Base-by-base conservation (phyloP, 2,329 filamentous ascomycete species). In the Fusarium keratoplasticum region DNA sequence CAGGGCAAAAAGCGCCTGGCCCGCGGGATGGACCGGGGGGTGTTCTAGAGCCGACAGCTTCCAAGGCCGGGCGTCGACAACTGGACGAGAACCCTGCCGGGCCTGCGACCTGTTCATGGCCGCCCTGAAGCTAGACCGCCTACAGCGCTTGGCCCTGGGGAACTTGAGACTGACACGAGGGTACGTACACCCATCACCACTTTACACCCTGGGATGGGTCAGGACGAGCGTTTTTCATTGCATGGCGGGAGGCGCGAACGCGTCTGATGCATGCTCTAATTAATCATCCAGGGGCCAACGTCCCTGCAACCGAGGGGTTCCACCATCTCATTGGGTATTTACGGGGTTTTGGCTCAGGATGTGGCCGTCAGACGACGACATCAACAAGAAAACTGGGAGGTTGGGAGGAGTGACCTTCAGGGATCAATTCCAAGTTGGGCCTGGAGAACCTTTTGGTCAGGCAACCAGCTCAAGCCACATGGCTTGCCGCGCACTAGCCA, bases 311-410 rank as follows among this genome's bases (percentile, higher is more conserved):
- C 33, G 27, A 65, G 5, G 44, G 42, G 55, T 64, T 60, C 57
- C 47, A 50, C 65, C 50, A 29, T 64, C 66, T 65, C 61, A 74
- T 78, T 78, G 72, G 72, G 52, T 58, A 55, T 67, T 31, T 58
- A 65, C 33, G n/a, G 44, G 22, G 33, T 18, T n/a, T 20, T 36
- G 31, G 40, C 57, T 38, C 5, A 38, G 35, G 58, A 57, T 64
- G 70, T 68, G 57, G 29, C 55, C 40, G 36, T 61, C 57, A 67
- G 66, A 62, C 64, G 75, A 64, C 66, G 70, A 47, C 62, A 66
- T 69, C 61, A 65, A 68, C 54, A 72, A 60, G 67, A 77, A 77
- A 76, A 65, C 66, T 64, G 50, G 74, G 74, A 76, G 76, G 76
- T 71, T 77, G 76, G 76, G 72, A 75, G 54, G 6, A 36, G 35